Base-by-base conservation (phyloP, 1,284 basidiomycete species). In the Meripilus lineatus region DNA sequence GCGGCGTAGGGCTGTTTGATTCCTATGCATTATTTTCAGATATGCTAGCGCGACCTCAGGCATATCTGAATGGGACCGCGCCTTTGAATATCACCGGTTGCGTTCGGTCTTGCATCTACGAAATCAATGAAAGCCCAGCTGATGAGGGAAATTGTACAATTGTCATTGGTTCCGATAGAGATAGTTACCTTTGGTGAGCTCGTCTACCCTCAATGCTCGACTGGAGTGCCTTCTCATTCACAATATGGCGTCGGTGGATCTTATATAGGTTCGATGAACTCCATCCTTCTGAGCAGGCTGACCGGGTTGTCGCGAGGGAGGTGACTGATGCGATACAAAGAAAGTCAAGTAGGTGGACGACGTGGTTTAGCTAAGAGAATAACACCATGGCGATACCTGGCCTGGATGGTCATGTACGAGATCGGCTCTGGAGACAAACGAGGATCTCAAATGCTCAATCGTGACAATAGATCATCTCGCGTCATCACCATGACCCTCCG, bases 21-120 rank as follows among this genome's bases (percentile, higher is more conserved):
- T 75, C 74, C 1, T 67, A 78, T 53, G 57, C 61, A 6, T 61
- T 80, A 13, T 79, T 81, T 63, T 56, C 65, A 28, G 75, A 80
- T 51, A 81, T 81, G 63, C 65, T 68, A 47, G 55, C 63, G 17
- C 59, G 70, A 39, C 79, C 79, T 3, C 53, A 61, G 2, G 49
- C 56, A 8, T 81, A 77, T 52, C 58, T 81, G 37, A 81, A 81
- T 44, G 79, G 79, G 14, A 81, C 77, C 3, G 76, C 67, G 2
- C 74, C 77, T 7, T 59, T 74, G 41, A 80, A 81, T 52, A 68
- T 72, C 8, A 79, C 74, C 0, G 75, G 75, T 2, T 61, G 67
- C 10, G 64, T 74, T 14, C 58, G 69, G 35, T 57, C 67, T 0
- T 77, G 75, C 50, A 65, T 75, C 5, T 77, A 68, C 58, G 44